phyloP scores from a whole-genome alignment of 768 basidiomycete genomes.

The Lactifluus echinatus region DNA sequence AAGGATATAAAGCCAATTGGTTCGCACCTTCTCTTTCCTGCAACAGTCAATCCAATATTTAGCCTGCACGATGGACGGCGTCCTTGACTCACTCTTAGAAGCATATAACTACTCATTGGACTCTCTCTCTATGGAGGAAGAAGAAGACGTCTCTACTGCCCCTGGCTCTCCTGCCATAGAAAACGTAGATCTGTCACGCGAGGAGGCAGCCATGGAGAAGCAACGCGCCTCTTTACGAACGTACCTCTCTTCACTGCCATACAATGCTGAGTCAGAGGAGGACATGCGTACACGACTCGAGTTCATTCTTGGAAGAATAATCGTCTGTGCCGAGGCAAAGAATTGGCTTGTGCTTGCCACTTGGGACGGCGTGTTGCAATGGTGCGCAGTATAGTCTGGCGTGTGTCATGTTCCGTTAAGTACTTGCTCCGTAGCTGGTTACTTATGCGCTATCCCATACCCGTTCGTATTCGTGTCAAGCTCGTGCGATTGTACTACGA shows the following conservation, averaged over 20 bases:
- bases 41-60: conserved; percentile 7
- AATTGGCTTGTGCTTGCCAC: conserved; percentile 67
- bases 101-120: conserved; percentile 10
- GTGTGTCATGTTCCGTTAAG: not conserved
- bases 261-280: conserved; percentile 59
- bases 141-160: conserved; percentile 37
- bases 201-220: conserved; percentile 38
- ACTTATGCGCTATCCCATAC: conserved; percentile 71
- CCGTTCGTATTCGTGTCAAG: conserved; percentile 57
- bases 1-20: conserved; percentile 15
- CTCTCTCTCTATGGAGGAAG: conserved; percentile 44
- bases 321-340: conserved; percentile 61
- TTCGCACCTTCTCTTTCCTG: conserved; percentile 19
- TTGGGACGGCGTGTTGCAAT: conserved; percentile 77
- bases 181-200: conserved; percentile 24
- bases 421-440: conserved; percentile 49
- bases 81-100: conserved; percentile 1
- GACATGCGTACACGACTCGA: conserved; percentile 67
- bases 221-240: conserved; percentile 53
- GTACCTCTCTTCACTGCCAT: conserved; percentile 63
- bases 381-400: conserved; percentile 33
- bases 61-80: conserved; percentile 11
- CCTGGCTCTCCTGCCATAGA: conserved; percentile 35
- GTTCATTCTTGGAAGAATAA: conserved; percentile 57
- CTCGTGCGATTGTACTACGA: conserved; percentile 74